Evolutionary conservation across 108 stramenopile genomes (phyloP).

Genomic region (Nitzschia sp.): DNA sequence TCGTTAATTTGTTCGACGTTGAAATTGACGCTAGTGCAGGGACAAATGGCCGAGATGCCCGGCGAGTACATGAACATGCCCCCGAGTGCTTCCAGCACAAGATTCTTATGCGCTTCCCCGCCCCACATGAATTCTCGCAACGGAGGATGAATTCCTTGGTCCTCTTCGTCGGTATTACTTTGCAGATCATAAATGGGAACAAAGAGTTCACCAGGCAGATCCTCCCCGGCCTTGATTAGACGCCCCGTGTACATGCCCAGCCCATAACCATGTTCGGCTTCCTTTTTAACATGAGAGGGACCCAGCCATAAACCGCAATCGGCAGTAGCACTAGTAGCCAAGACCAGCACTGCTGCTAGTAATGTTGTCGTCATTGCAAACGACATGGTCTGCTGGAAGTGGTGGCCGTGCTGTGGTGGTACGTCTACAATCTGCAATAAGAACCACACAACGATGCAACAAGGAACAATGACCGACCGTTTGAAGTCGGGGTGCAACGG

Average conservation of each 20-base stretch:
- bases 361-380: too few species aligned
- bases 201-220: conserved; percentile 25
- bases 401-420: too few species aligned
- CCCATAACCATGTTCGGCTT: conserved; percentile 61
- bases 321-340: too few species aligned
- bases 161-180: conserved; percentile 15
- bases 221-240: conserved; percentile 18
- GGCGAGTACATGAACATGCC: conserved; percentile 42
- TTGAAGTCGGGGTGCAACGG: too few species aligned
- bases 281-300: conserved; percentile 57
- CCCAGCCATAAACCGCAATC: conserved; percentile 59
- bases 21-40: conserved; percentile 50
- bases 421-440: too few species aligned
- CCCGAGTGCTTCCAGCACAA: conserved; percentile 30
- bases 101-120: conserved; percentile 24
- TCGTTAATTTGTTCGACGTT: conserved; percentile 27
- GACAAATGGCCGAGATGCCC: conserved; percentile 47
- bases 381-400: too few species aligned
- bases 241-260: conserved; percentile 65
- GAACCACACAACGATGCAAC: too few species aligned
- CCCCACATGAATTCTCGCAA: conserved; percentile 52
- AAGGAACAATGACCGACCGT: too few species aligned
- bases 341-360: too few species aligned
- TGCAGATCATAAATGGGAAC: conserved; percentile 19
- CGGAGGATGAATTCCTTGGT: conserved; percentile 36